These are phyloP conservation scores for Mrakia gelida DNA, from an alignment of 768 basidiomycete genomes.

Conservation along the genomic window DNA sequence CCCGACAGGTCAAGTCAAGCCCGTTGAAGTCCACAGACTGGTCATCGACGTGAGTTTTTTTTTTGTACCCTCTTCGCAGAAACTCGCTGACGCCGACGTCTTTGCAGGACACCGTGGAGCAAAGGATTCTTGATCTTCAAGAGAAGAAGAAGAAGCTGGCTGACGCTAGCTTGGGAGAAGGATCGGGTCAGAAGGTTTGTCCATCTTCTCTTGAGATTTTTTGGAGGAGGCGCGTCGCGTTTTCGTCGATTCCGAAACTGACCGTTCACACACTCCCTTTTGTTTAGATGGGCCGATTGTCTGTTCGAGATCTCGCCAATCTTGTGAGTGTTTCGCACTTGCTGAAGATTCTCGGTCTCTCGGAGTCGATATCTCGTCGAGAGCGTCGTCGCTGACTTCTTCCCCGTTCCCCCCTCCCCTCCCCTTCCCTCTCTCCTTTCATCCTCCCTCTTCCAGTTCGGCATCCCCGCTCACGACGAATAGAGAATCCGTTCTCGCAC, in stretches of 20 bases:
- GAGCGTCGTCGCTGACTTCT: background rate
- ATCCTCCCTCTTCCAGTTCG: too few species aligned
- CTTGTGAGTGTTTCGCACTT: background rate
- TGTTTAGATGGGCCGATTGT: slow-evolving; percentile 4
- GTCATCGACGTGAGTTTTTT: slow-evolving; percentile 35
- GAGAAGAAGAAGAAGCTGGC: slow-evolving; percentile 45
- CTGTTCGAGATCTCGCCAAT: slow-evolving; percentile 17
- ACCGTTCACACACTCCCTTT: background rate
- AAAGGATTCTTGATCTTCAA: slow-evolving; percentile 64
- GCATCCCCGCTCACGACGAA: too few species aligned
- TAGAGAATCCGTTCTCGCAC: too few species aligned
- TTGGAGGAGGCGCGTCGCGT: too few species aligned
- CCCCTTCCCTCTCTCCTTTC: background rate
- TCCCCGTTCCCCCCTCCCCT: too few species aligned
- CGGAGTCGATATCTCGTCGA: too few species aligned
- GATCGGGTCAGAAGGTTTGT: slow-evolving; percentile 55
- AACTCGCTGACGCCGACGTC: too few species aligned
- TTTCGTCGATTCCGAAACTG: background rate
- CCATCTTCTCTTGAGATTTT: too few species aligned
- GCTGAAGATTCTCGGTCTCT: too few species aligned
- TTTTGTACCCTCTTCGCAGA: background rate
- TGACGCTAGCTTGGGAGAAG: slow-evolving; percentile 57
- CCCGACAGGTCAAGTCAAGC: slow-evolving; percentile 43
- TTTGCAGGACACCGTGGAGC: slow-evolving; percentile 49
- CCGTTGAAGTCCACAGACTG: slow-evolving; percentile 44